phyloP scores from a whole-genome alignment of 192 early-diverging fungal genomes.

The Ambispora gerdemannii region DNA sequence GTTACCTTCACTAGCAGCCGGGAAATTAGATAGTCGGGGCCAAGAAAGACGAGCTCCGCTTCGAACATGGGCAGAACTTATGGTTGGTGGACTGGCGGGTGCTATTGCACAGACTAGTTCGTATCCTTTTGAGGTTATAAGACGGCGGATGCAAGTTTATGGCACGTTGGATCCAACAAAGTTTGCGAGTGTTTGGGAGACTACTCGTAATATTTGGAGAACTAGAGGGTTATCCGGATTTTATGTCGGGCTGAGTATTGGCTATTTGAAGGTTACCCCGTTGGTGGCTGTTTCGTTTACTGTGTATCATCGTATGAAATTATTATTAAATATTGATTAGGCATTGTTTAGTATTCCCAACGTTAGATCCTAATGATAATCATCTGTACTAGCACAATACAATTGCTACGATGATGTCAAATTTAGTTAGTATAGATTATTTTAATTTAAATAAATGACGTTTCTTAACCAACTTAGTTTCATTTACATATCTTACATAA shows the following conservation, averaged over 20 bases:
- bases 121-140: constrained; percentile 91
- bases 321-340: constrained; percentile 50
- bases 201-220: constrained; percentile 60
- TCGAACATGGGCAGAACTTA: constrained; percentile 72
- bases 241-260: constrained; percentile 96
- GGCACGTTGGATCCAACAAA: constrained; percentile 54
- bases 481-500: too few relatives aligned
- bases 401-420: too few relatives aligned
- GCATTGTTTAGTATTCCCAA: too few relatives aligned
- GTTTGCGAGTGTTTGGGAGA: constrained; percentile 55
- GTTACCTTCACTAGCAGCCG: constrained; percentile 26
- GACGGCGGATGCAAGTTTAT: constrained; percentile 81
- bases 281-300: constrained; percentile 90
- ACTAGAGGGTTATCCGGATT: constrained; percentile 77
- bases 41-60: constrained; percentile 53
- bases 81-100: constrained; percentile 81
- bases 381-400: too few relatives aligned
- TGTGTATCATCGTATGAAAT: constrained; percentile 81
- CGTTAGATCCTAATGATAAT: too few relatives aligned
- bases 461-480: too few relatives aligned
- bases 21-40: constrained; percentile 35
- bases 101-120: constrained; percentile 78
- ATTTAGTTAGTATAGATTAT: too few relatives aligned
- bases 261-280: constrained; percentile 92
- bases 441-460: too few relatives aligned